A percentile compares a stretch with the other conserved stretches of the same genome.
Conservation (phyloP, 1,139 yeast species). For the Blastobotrys apis region DNA sequence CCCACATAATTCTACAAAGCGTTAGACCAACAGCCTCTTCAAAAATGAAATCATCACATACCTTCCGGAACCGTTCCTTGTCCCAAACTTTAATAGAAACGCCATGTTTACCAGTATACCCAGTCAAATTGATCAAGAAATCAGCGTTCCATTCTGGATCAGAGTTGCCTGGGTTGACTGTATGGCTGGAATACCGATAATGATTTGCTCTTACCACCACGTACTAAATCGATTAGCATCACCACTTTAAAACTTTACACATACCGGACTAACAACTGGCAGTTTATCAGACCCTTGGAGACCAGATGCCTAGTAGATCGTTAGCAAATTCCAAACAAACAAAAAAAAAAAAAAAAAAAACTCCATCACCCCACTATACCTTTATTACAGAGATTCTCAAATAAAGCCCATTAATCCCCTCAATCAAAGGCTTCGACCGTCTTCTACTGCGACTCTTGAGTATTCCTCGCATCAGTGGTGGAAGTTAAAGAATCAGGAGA, state of each 20-base stretch:
- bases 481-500: neutral
- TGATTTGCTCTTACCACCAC: constrained; percentile 30
- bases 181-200: constrained; percentile 33
- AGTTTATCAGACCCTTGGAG: constrained; percentile 15
- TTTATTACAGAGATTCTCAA: constrained; percentile 16
- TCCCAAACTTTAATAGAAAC: constrained; percentile 39
- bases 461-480: constrained; percentile 9
- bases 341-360: constrained; percentile 3
- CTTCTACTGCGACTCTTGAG: constrained; percentile 7
- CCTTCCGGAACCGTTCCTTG: constrained; percentile 28
- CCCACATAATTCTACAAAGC: constrained; percentile 47
- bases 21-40: neutral
- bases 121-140: constrained; percentile 28
- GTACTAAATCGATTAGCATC: constrained; percentile 18
- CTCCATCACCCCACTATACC: too few species aligned
- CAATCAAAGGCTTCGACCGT: constrained; percentile 8
- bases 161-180: constrained; percentile 26
- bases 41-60: neutral
- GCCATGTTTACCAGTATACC: constrained; percentile 23
- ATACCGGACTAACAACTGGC: constrained; percentile 14
- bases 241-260: neutral
- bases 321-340: neutral
- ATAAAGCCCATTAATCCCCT: constrained; percentile 13
- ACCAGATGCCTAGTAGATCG: constrained; percentile 12
- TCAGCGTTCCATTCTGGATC: constrained; percentile 39